Evolutionary conservation across 495 filamentous ascomycete species (phyloP).

Genomic region (Tuber magnatum): DNA sequence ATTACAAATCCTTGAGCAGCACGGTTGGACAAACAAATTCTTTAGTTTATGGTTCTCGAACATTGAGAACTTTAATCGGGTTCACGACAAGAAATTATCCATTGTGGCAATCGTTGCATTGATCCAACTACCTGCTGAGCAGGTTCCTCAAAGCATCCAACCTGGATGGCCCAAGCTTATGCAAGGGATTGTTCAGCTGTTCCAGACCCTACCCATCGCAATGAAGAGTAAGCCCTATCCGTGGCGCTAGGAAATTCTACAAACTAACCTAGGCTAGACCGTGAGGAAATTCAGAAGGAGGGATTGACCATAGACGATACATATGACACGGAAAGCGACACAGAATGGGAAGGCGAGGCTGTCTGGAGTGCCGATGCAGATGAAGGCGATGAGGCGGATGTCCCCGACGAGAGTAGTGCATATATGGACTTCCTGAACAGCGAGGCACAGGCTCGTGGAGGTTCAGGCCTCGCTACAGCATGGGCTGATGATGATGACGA

Average conservation of each 20-base stretch:
- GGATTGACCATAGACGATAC: slow-evolving; percentile 65
- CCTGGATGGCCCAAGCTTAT: slow-evolving; percentile 94
- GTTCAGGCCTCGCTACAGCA: slow-evolving; percentile 1
- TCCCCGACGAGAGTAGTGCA: slow-evolving; percentile 75
- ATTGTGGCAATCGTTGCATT: slow-evolving; percentile 86
- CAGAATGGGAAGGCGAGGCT: slow-evolving; percentile 63
- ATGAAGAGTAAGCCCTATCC: slow-evolving; percentile 59
- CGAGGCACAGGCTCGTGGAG: slow-evolving; percentile 53
- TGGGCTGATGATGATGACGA: slow-evolving; percentile 69
- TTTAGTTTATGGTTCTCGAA: slow-evolving; percentile 96
- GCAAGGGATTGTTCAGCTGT: slow-evolving; percentile 81
- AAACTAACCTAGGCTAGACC: slow-evolving; percentile 48
- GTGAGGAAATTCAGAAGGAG: slow-evolving; percentile 87
- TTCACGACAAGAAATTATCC: slow-evolving; percentile 97
- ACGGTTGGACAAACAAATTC: slow-evolving; percentile 98
- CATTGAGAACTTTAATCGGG: slow-evolving; percentile 85
- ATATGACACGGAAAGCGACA: slow-evolving; percentile 65
- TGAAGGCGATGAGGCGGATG: slow-evolving; percentile 50
- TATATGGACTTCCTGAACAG: slow-evolving; percentile 94
- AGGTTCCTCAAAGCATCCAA: slow-evolving; percentile 81
- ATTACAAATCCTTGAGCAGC: slow-evolving; percentile 76
- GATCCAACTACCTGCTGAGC: slow-evolving; percentile 63
- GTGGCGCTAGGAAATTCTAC: not conserved
- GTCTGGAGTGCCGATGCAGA: slow-evolving; percentile 68
- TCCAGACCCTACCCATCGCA: slow-evolving; percentile 82